phyloP scores from a whole-genome alignment of 2,329 filamentous ascomycete genomes.

The Penicillium sp. region DNA sequence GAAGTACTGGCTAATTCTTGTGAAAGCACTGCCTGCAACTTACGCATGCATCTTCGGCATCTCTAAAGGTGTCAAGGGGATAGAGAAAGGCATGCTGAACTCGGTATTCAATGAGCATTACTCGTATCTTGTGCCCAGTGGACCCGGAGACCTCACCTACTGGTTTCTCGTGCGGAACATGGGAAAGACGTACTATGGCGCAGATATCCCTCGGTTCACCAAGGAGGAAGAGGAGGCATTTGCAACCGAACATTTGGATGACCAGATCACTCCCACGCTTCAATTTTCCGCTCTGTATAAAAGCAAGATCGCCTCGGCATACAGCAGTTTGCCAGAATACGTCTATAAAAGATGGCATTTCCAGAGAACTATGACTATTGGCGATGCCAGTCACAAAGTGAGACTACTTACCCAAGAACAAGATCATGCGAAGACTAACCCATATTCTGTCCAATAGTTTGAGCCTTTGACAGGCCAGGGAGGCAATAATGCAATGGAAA shows the following conservation, averaged over 20 bases:
- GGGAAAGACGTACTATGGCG: constrained; percentile 15
- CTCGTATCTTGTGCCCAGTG: constrained; percentile 19
- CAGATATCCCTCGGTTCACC: constrained; percentile 22
- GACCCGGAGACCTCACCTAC: constrained; percentile 20
- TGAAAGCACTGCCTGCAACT: constrained; percentile 18
- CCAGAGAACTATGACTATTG: constrained; percentile 15
- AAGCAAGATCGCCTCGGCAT: constrained; percentile 11
- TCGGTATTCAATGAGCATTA: constrained; percentile 17
- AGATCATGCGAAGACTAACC: neutral
- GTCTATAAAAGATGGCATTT: constrained; percentile 21
- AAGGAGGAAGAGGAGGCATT: constrained; percentile 20
- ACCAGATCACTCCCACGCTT: constrained; percentile 19
- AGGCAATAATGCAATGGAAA: constrained; percentile 21
- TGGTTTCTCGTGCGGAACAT: constrained; percentile 25
- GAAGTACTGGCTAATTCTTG: neutral
- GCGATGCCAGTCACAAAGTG: constrained; percentile 19
- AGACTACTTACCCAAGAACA: neutral
- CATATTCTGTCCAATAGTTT: neutral
- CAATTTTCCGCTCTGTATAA: constrained; percentile 23
- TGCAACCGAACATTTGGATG: constrained; percentile 12
- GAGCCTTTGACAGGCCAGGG: constrained; percentile 20
- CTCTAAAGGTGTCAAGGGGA: constrained; percentile 9
- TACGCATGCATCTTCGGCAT: constrained; percentile 31
- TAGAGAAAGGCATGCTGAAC: constrained; percentile 13
- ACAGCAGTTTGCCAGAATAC: constrained; percentile 18